These are phyloP conservation scores for Colletotrichum noveboracense DNA, from an alignment of 2,329 filamentous ascomycete species.

Conservation along the genomic window DNA sequence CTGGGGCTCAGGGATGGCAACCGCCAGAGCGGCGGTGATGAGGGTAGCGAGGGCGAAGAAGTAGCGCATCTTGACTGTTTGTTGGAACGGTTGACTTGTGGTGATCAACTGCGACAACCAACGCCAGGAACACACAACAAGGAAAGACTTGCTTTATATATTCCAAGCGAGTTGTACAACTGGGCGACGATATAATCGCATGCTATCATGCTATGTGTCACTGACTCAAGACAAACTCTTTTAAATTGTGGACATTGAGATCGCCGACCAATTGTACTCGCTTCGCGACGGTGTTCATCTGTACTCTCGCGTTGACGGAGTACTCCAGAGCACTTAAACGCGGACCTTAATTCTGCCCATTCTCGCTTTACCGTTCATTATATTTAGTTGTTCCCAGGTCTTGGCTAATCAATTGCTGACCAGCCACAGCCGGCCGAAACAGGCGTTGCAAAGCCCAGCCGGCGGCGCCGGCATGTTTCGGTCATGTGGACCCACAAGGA, in stretches of 20 bases:
- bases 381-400: neutral
- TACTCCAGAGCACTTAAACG: neutral
- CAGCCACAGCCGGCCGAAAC: neutral
- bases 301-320: neutral
- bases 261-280: neutral
- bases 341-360: neutral
- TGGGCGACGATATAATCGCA: neutral
- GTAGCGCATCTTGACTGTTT: neutral
- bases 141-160: neutral
- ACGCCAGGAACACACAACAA: neutral
- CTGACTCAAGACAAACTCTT: neutral
- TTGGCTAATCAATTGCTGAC: neutral
- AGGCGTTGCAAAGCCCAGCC: neutral
- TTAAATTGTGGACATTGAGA: neutral
- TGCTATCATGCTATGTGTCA: neutral
- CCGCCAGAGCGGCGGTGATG: neutral
- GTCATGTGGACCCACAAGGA: neutral
- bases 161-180: neutral
- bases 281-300: neutral
- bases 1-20: neutral
- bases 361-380: neutral
- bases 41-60: neutral
- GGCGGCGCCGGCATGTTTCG: neutral
- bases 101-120: rapidly evolving
- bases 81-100: neutral